Conservation (phyloP, 345 rosid species). For the Populus ilicifolia region DNA sequence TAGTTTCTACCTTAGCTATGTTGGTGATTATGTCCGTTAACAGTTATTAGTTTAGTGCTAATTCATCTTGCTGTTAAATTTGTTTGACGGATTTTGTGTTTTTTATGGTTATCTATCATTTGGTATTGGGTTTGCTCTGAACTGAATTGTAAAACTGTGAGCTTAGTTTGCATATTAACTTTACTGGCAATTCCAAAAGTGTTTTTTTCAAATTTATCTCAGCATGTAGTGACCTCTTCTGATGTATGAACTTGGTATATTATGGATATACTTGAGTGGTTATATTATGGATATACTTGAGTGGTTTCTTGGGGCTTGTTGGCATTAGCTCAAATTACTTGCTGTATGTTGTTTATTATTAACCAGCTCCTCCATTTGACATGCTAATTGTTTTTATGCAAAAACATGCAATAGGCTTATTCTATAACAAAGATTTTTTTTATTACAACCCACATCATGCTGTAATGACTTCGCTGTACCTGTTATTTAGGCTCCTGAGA, state of each 20-base stretch:
- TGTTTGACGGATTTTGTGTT: conserved; percentile 2
- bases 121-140: neutral
- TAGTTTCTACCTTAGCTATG: neutral
- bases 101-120: conserved; percentile 1
- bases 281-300: neutral
- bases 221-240: neutral
- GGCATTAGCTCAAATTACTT: neutral
- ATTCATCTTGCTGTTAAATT: neutral
- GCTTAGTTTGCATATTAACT: neutral
- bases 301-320: neutral
- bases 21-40: conserved; percentile 5
- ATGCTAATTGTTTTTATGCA: neutral
- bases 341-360: neutral
- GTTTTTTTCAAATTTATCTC: neutral
- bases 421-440: neutral
- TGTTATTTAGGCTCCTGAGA: neutral
- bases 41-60: neutral
- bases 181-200: neutral
- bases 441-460: neutral
- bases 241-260: neutral
- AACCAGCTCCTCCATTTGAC: neutral
- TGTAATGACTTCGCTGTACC: neutral
- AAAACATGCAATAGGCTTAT: neutral
- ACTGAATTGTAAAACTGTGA: neutral
- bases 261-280: neutral